Percentiles rank a stretch among this genome's conserved stretches.
phyloP scores from a whole-genome alignment of 768 basidiomycete species.

The Lactifluus rugatus region DNA sequence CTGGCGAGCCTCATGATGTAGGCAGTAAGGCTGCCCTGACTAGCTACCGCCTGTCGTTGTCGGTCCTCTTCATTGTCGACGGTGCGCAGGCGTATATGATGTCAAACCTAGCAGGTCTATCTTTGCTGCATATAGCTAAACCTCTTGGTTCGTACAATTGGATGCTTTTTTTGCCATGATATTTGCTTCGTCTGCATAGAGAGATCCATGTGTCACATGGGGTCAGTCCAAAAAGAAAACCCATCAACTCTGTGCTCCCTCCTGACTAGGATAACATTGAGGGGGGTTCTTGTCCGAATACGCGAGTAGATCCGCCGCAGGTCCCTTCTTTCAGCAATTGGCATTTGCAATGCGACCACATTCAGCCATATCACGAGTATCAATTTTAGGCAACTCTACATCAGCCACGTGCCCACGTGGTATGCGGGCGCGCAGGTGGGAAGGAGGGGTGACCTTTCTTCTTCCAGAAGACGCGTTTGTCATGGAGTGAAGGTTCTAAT shows the following conservation, averaged over 20 bases:
- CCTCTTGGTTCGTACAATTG: not conserved
- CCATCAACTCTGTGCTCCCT: not conserved
- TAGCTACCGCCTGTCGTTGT: not conserved
- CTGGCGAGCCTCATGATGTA: conserved; percentile 65
- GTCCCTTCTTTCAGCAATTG: not conserved
- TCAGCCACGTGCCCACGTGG: not conserved
- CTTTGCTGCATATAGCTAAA: not conserved
- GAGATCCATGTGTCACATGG: not conserved
- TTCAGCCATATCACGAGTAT: not conserved
- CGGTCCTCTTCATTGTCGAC: not conserved
- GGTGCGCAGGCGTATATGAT: not conserved
- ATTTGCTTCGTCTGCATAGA: not conserved
- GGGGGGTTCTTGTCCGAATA: not conserved
- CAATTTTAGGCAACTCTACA: not conserved
- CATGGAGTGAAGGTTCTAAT: no score
- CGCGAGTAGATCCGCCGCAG: not conserved
- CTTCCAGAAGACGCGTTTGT: not conserved
- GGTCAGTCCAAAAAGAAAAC: not conserved
- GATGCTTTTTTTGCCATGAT: not conserved
- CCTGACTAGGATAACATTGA: not conserved
- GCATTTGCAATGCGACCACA: not conserved
- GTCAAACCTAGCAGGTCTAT: not conserved
- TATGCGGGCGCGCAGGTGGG: not conserved
- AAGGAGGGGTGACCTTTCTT: no score
- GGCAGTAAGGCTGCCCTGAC: conserved; percentile 1